phyloP scores from a whole-genome alignment of 805 yeast genomes.

The Tetrapisispora iriomotensis region DNA sequence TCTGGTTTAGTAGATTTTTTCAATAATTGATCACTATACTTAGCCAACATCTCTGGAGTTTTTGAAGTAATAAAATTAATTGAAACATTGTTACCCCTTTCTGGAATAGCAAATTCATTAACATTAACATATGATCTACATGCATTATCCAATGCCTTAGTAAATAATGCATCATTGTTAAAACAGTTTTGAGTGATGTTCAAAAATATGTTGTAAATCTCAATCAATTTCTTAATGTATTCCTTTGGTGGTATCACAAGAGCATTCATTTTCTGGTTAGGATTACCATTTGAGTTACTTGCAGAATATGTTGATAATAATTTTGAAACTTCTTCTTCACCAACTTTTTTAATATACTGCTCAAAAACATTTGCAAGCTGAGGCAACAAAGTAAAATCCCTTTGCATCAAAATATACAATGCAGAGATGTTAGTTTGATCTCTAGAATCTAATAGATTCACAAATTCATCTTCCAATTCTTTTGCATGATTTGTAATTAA shows the following conservation, averaged over 20 bases:
- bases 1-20: conserved; percentile 69
- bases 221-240: conserved; percentile 69
- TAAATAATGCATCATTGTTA: conserved; percentile 64
- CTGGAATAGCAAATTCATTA: conserved; percentile 69
- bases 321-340: conserved; percentile 30
- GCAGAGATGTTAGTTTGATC: conserved; percentile 58
- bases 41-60: conserved; percentile 87
- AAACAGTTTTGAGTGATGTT: conserved; percentile 31
- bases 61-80: conserved; percentile 37
- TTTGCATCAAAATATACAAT: conserved; percentile 63
- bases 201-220: conserved; percentile 54
- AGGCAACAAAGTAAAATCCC: conserved; percentile 70
- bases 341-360: conserved; percentile 58
- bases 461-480: conserved; percentile 67
- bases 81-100: conserved; percentile 36
- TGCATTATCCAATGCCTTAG: conserved; percentile 81
- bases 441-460: conserved; percentile 56
- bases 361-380: conserved; percentile 70
- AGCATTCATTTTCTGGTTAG: conserved; percentile 17
- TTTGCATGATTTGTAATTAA: conserved; percentile 72
- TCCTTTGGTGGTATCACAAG: conserved; percentile 43
- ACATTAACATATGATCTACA: conserved; percentile 75
- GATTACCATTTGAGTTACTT: conserved; percentile 29
- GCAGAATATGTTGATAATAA: conserved; percentile 17
- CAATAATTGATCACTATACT: conserved; percentile 75